phyloP scores from a whole-genome alignment of 192 early-diverging fungal species.

The Backusella australiensis region DNA sequence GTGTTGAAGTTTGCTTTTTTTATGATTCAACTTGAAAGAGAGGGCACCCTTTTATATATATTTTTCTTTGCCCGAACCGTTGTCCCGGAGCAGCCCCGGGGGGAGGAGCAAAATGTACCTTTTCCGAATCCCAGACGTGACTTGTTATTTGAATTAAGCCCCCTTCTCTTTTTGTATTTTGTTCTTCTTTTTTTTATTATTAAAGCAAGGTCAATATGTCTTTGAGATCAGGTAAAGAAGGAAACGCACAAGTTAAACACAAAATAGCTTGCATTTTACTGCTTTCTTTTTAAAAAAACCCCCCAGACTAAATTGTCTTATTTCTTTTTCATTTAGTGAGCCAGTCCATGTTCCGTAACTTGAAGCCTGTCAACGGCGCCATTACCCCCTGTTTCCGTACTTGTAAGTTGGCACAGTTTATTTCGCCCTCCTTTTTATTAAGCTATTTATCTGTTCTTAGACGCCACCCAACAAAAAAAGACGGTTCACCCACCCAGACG shows the following conservation, averaged over 20 bases:
- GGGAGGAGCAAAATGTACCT: too few relatives aligned
- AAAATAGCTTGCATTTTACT: neutral
- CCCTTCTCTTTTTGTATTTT: neutral
- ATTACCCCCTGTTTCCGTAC: neutral
- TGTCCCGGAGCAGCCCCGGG: too few relatives aligned
- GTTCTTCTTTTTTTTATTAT: neutral
- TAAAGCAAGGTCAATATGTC: neutral
- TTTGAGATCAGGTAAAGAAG: neutral
- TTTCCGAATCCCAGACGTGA: neutral
- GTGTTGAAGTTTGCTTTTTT: too few relatives aligned
- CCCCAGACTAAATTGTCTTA: neutral
- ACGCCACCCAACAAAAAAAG: slow-evolving; percentile 20
- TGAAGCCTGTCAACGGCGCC: slow-evolving; percentile 11
- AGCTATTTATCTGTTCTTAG: neutral
- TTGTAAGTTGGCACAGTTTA: neutral
- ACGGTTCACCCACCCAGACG: slow-evolving; percentile 39
- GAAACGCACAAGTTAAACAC: neutral
- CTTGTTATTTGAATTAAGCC: neutral
- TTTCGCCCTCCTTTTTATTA: neutral
- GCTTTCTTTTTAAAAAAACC: neutral
- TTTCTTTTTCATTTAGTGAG: neutral
- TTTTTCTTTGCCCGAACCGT: too few relatives aligned
- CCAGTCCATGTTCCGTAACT: neutral
- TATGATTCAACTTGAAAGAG: too few relatives aligned
- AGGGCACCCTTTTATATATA: too few relatives aligned